These are phyloP conservation scores for Trypanosoma platydactyli DNA, from an alignment of 208 protist species.

Conservation along the genomic window DNA sequence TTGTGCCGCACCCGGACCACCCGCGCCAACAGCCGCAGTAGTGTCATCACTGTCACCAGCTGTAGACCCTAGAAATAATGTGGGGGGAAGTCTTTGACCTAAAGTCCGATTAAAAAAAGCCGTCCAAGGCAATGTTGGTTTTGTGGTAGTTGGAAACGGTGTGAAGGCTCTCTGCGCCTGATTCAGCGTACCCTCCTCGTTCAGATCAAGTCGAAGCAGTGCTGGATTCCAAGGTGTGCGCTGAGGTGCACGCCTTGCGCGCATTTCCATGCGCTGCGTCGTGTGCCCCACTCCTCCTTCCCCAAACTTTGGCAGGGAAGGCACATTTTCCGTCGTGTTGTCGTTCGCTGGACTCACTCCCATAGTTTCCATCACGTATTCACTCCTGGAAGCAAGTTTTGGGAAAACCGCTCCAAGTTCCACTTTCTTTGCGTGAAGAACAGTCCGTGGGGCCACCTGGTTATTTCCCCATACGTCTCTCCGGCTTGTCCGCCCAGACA, in stretches of 20 bases:
- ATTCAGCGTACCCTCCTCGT: not conserved
- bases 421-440: not conserved
- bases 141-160: not conserved
- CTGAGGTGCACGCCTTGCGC: not conserved
- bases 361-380: not conserved
- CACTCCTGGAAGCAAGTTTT: not conserved
- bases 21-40: not conserved
- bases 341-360: not conserved
- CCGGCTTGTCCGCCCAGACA: too few relatives aligned
- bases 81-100: not conserved
- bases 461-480: too few relatives aligned
- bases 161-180: not conserved
- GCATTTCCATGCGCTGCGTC: too few relatives aligned
- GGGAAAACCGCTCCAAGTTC: not conserved
- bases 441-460: not conserved
- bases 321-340: not conserved
- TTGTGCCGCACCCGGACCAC: too few relatives aligned
- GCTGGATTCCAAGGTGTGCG: constrained; percentile 11
- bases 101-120: not conserved
- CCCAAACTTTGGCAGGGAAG: not conserved
- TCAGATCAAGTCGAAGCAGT: constrained; percentile 6
- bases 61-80: not conserved
- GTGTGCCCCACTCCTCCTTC: not conserved
- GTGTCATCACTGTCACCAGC: not conserved
- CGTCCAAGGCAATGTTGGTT: not conserved